These are phyloP conservation scores for Lactarius psammicola DNA, from an alignment of 768 basidiomycete species.

Conservation along the genomic window DNA sequence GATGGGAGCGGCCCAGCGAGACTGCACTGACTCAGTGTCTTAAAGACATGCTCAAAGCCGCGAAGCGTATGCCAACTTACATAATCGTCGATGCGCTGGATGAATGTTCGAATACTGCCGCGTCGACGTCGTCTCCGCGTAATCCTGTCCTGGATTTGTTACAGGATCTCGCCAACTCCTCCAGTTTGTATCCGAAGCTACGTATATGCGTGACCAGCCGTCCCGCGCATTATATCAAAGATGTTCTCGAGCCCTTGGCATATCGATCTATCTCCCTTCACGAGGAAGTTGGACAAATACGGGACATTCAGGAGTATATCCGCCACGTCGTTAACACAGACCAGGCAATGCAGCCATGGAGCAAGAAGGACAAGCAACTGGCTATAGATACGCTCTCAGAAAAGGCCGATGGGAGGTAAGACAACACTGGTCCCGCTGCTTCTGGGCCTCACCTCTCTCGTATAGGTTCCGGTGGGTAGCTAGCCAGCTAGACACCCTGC, in stretches of 20 bases:
- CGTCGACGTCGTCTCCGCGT: slow-evolving; percentile 7
- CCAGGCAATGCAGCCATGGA: slow-evolving; percentile 7
- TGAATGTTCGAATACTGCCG: slow-evolving; percentile 1
- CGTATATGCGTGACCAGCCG: slow-evolving; percentile 18
- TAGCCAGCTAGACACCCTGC: slow-evolving; percentile 6
- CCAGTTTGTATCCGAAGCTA: neutral
- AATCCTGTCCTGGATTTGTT: slow-evolving; percentile 6
- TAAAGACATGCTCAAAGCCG: slow-evolving; percentile 6
- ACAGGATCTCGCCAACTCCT: neutral
- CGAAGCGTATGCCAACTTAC: neutral
- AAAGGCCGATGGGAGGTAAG: slow-evolving; percentile 11
- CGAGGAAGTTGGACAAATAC: slow-evolving; percentile 2
- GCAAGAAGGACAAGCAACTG: neutral
- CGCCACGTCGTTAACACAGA: slow-evolving; percentile 5
- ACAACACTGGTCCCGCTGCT: neutral
- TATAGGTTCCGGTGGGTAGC: slow-evolving; percentile 13
- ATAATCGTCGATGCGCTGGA: slow-evolving; percentile 21
- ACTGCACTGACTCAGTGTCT: slow-evolving; percentile 1
- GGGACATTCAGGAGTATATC: slow-evolving; percentile 7
- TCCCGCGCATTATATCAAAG: slow-evolving; percentile 12
- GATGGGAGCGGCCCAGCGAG: neutral
- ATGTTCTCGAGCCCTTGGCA: neutral
- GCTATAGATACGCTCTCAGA: slow-evolving; percentile 9
- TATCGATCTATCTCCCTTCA: slow-evolving; percentile 1
- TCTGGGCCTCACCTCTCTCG: neutral